phyloP scores from a whole-genome alignment of 2,329 filamentous ascomycete species.

The Chrysosporium keratinophilum region DNA sequence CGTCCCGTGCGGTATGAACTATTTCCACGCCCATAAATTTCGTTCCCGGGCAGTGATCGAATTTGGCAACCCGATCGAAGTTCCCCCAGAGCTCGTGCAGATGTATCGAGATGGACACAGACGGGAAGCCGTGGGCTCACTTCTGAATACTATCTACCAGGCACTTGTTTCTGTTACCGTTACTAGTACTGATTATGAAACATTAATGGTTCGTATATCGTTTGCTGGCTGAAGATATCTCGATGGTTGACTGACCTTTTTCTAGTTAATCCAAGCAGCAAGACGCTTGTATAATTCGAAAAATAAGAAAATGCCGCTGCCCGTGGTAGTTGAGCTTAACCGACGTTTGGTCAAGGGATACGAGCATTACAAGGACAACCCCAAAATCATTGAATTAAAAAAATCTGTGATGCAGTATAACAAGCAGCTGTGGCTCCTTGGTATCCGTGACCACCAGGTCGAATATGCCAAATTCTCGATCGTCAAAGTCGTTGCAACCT shows the following conservation, averaged over 20 bases:
- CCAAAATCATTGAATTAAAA: constrained; percentile 65
- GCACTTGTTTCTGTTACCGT: constrained; percentile 80
- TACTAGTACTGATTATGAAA: constrained; percentile 87
- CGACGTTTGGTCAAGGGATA: constrained; percentile 83
- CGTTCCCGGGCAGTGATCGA: constrained; percentile 90
- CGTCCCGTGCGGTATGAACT: constrained; percentile 97
- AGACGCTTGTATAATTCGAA: constrained; percentile 88
- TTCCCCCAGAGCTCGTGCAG: constrained; percentile 70
- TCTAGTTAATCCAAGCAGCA: constrained; percentile 75
- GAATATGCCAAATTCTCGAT: constrained; percentile 79
- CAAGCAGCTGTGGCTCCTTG: constrained; percentile 70
- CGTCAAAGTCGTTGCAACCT: constrained; percentile 60
- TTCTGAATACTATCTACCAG: constrained; percentile 79
- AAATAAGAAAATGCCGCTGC: constrained; percentile 83
- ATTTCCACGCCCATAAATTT: constrained; percentile 98
- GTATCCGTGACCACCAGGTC: constrained; percentile 87
- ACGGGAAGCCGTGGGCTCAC: constrained; percentile 72
- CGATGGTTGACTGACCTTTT: constrained; percentile 22
- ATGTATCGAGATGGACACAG: constrained; percentile 75
- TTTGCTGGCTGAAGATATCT: neutral
- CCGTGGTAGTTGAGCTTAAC: constrained; percentile 89
- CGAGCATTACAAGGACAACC: constrained; percentile 82
- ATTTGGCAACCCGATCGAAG: constrained; percentile 80
- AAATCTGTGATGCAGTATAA: constrained; percentile 76
- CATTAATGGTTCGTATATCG: constrained; percentile 57